Evolutionary conservation across 2,329 filamentous ascomycete genomes (phyloP).

Genomic region (Fusarium foetens): DNA sequence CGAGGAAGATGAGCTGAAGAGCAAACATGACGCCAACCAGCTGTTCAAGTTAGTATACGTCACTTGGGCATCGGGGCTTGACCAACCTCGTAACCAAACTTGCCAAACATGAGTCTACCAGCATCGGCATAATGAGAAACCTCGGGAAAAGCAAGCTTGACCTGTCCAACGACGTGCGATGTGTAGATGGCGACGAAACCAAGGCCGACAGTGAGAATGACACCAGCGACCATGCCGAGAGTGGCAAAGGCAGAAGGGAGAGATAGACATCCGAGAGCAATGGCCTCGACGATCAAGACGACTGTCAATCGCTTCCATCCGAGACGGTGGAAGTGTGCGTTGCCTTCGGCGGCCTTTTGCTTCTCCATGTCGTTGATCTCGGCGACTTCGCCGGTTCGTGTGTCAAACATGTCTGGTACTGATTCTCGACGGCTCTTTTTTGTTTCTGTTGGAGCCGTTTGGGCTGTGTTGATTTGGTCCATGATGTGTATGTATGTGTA

Average conservation of each 20-base stretch:
- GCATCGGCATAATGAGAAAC: slow-evolving; percentile 76
- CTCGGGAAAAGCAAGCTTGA: slow-evolving; percentile 63
- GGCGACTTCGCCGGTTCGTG: slow-evolving; percentile 48
- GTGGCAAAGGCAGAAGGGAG: slow-evolving; percentile 63
- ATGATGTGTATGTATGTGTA: background rate
- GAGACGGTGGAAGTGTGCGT: slow-evolving; percentile 62
- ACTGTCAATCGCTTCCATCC: slow-evolving; percentile 67
- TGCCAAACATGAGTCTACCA: slow-evolving; percentile 69
- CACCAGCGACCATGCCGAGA: slow-evolving; percentile 64
- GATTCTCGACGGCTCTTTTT: slow-evolving; percentile 9
- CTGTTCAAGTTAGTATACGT: background rate
- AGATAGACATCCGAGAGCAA: slow-evolving; percentile 63
- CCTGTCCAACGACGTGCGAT: slow-evolving; percentile 58
- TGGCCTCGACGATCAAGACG: slow-evolving; percentile 66
- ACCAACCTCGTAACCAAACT: slow-evolving; percentile 63
- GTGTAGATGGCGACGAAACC: slow-evolving; percentile 61
- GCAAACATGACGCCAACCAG: slow-evolving; percentile 70
- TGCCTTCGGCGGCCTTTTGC: slow-evolving; percentile 57
- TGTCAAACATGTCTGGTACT: slow-evolving; percentile 43
- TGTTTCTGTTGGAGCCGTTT: slow-evolving; percentile 16
- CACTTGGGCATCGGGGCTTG: background rate
- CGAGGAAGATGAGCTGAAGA: slow-evolving; percentile 74
- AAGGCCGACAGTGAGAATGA: slow-evolving; percentile 55
- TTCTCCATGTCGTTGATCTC: slow-evolving; percentile 59
- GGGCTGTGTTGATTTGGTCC: slow-evolving; percentile 34